Conservation (phyloP, 805 yeast genomes). For the Metschnikowia chrysomelidarum region DNA sequence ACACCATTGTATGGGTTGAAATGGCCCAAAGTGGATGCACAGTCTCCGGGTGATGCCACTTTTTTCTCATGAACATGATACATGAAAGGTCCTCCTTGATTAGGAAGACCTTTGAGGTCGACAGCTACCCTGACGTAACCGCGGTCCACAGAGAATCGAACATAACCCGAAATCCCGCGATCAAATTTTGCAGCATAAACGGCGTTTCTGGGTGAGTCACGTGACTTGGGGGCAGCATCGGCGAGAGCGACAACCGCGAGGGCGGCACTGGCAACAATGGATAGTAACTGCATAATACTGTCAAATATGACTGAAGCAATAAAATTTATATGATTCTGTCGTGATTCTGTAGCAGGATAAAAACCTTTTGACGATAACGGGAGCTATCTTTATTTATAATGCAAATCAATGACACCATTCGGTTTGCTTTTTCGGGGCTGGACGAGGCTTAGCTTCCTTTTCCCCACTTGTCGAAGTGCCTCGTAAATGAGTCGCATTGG, state of each 20-base stretch:
- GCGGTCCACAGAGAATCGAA: constrained; percentile 24
- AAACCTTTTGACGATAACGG: no score
- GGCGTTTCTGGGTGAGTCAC: constrained; percentile 2
- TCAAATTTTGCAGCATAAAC: constrained; percentile 1
- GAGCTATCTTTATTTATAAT: no score
- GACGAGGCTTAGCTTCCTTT: no score
- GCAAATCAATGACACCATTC: no score
- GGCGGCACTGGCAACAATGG: no score
- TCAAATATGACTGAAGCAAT: no score
- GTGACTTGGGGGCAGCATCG: constrained; percentile 4
- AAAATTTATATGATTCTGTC: no score
- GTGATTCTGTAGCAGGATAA: no score
- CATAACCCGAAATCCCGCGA: neutral
- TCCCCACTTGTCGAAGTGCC: no score
- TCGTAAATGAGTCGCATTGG: no score
- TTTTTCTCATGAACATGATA: constrained; percentile 39
- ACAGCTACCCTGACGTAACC: constrained; percentile 34
- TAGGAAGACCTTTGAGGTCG: constrained; percentile 31
- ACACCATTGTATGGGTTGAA: constrained; percentile 39
- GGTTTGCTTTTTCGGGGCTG: no score
- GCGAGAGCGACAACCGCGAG: constrained; percentile 1
- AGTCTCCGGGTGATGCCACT: constrained; percentile 32
- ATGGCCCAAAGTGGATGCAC: constrained; percentile 33
- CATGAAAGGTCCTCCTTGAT: constrained; percentile 36
- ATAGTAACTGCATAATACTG: no score